Conservation (phyloP, 148 eudicot genomes). For the Vaccinium macrocarpon region DNA sequence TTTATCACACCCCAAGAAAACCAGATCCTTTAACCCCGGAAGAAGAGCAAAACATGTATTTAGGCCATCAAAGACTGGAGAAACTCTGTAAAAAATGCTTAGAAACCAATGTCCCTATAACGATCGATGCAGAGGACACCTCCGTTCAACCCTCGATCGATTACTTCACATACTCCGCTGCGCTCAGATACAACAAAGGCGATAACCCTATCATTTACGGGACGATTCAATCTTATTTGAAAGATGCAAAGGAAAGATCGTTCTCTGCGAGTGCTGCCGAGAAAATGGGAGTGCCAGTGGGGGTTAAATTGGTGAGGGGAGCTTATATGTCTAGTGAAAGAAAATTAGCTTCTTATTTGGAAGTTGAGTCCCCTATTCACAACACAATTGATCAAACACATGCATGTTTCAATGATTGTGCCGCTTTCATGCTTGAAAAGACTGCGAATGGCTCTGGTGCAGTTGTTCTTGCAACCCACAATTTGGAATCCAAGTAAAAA, state of each 20-base stretch:
- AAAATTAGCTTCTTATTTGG: slow-evolving; percentile 53
- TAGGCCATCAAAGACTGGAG: slow-evolving; percentile 46
- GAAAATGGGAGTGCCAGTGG: slow-evolving; percentile 65
- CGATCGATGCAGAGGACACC: slow-evolving; percentile 85
- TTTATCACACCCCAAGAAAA: slow-evolving; percentile 63
- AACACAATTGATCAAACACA: slow-evolving; percentile 59
- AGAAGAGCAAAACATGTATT: slow-evolving; percentile 60
- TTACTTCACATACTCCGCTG: slow-evolving; percentile 69
- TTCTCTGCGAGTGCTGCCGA: slow-evolving; percentile 41
- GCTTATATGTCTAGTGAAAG: slow-evolving; percentile 81
- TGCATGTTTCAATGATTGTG: slow-evolving; percentile 67
- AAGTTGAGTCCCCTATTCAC: slow-evolving; percentile 77
- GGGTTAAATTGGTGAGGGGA: slow-evolving; percentile 86
- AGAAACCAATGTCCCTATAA: slow-evolving; percentile 54
- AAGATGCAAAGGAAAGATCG: slow-evolving; percentile 70
- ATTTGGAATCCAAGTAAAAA: slow-evolving; percentile 75
- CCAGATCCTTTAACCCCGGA: slow-evolving; percentile 61
- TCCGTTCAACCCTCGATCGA: slow-evolving; percentile 32
- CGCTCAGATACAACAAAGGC: slow-evolving; percentile 43
- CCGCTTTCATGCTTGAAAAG: slow-evolving; percentile 70
- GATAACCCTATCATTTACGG: slow-evolving; percentile 51
- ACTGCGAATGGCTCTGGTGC: slow-evolving; percentile 53
- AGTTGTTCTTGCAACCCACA: slow-evolving; percentile 86
- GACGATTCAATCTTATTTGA: slow-evolving; percentile 79
- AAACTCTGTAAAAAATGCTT: slow-evolving; percentile 47